Percentiles rank a stretch among this genome's conserved stretches.
phyloP scores from a whole-genome alignment of 1,284 basidiomycete genomes.

The Melampsora larici-populina region DNA sequence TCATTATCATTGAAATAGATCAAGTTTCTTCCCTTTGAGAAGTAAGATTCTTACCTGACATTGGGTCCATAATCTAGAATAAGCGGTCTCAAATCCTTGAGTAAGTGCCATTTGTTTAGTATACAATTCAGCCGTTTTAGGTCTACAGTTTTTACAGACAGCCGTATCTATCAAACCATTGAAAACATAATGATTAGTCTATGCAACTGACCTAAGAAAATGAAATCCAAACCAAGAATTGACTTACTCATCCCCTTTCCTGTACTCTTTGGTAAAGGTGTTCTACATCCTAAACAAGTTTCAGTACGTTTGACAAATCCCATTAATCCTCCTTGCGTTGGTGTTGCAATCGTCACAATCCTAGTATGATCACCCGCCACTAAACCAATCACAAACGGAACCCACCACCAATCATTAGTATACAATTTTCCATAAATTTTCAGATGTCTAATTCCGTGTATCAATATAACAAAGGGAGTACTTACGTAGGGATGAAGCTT shows the following conservation, averaged over 20 bases:
- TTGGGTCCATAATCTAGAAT: slow-evolving; percentile 91
- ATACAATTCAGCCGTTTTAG: slow-evolving; percentile 78
- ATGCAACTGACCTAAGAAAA: not conserved
- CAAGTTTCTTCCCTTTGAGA: not conserved
- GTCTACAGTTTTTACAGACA: slow-evolving; percentile 85
- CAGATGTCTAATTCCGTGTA: not conserved
- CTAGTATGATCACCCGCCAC: slow-evolving; percentile 91
- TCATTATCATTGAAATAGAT: not conserved
- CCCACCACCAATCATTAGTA: not conserved
- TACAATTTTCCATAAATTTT: not conserved
- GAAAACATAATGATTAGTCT: not conserved
- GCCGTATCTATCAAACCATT: slow-evolving; percentile 65
- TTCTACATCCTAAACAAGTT: slow-evolving; percentile 90
- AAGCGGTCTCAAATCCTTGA: slow-evolving; percentile 78
- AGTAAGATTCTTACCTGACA: slow-evolving; percentile 62
- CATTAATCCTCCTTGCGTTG: slow-evolving; percentile 90
- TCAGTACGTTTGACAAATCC: slow-evolving; percentile 91
- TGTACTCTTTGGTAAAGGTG: slow-evolving; percentile 65
- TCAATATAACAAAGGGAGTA: slow-evolving; percentile 6
- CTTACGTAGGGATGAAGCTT: slow-evolving; percentile 75
- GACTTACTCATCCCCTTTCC: slow-evolving; percentile 16
- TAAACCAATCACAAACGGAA: slow-evolving; percentile 53
- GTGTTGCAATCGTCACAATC: slow-evolving; percentile 78
- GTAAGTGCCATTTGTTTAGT: slow-evolving; percentile 75
- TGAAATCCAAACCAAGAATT: not conserved